Conservation (phyloP, 2,329 filamentous ascomycete species). For the Alternaria tenuissima region DNA sequence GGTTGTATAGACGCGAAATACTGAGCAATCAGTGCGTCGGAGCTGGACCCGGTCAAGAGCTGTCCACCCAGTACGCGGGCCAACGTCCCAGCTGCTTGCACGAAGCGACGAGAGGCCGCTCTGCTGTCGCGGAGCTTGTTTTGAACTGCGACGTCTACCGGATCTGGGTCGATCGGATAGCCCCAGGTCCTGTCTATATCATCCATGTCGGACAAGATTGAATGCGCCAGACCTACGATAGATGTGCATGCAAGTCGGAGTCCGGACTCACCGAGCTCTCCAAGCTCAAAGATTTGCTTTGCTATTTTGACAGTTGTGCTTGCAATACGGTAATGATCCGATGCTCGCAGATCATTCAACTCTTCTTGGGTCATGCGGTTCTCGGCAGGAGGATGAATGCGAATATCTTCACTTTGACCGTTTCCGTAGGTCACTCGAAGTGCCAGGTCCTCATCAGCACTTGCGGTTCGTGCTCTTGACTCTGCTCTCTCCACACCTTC, state of each 20-base stretch:
- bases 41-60: conserved; percentile 55
- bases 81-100: conserved; percentile 68
- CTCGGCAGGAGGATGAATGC: conserved; percentile 51
- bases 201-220: conserved; percentile 64
- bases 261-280: conserved; percentile 38
- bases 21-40: conserved; percentile 49
- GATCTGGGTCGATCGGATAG: conserved; percentile 66
- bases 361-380: conserved; percentile 49
- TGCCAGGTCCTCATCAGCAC: conserved; percentile 57
- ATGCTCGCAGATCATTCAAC: conserved; percentile 59
- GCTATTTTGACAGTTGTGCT: conserved; percentile 63
- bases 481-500: conserved; percentile 55
- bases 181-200: conserved; percentile 64
- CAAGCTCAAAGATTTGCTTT: conserved; percentile 63
- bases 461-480: conserved; percentile 59
- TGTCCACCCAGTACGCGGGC: conserved; percentile 64
- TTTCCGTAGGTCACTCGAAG: conserved; percentile 67
- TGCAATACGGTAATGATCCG: conserved; percentile 66
- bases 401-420: conserved; percentile 67
- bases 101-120: conserved; percentile 65
- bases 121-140: conserved; percentile 65
- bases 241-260: conserved; percentile 55
- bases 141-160: conserved; percentile 62
- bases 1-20: conserved; percentile 60
- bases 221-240: conserved; percentile 50